A percentile compares a stretch with the other conserved stretches of the same genome.
These are phyloP conservation scores for Debaryomycetaceae sp. DNA, from an alignment of 1,139 yeast genomes.

Conservation along the genomic window DNA sequence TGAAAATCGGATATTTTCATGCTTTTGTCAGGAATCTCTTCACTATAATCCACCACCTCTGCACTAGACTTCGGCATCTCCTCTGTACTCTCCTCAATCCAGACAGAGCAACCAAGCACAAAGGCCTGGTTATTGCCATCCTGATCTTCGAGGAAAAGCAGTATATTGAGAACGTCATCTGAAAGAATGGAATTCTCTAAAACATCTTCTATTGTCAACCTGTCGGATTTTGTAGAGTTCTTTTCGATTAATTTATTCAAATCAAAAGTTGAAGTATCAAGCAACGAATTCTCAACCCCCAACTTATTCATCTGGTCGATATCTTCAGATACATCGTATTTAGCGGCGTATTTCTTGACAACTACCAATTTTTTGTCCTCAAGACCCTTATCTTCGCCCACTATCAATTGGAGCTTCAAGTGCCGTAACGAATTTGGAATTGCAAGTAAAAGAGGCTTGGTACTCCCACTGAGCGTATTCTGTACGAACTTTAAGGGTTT, in stretches of 20 bases:
- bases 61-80: neutral
- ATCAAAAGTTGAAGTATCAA: neutral
- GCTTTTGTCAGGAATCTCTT: neutral
- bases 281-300: neutral
- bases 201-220: neutral
- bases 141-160: neutral
- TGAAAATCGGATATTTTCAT: conserved; percentile 18
- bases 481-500: neutral
- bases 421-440: neutral
- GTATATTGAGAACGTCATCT: neutral
- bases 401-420: neutral
- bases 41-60: neutral
- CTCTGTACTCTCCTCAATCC: neutral
- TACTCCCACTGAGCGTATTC: neutral
- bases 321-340: neutral
- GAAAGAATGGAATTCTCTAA: neutral
- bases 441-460: neutral
- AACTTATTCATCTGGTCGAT: neutral
- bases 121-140: conserved; percentile 3
- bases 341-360: neutral
- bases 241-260: neutral
- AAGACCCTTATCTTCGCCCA: neutral
- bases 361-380: too few relatives aligned
- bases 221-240: neutral
- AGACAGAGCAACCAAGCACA: neutral